phyloP scores from a whole-genome alignment of 2,329 filamentous ascomycete genomes.

The Aureobasidium lini region DNA sequence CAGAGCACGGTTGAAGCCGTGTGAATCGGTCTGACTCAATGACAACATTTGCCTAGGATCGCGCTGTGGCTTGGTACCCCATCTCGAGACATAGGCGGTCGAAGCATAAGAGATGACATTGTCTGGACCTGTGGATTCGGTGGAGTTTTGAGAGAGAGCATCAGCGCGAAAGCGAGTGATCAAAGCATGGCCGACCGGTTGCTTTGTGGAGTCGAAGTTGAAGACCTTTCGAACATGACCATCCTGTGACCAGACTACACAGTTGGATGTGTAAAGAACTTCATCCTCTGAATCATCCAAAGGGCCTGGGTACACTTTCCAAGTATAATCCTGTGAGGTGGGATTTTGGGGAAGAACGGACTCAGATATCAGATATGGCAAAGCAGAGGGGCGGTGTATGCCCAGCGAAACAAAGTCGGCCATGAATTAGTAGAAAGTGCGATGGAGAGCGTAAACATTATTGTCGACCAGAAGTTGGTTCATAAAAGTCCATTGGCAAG shows the following conservation, averaged over 20 bases:
- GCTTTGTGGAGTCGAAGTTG: conserved; percentile 78
- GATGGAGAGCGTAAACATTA: not conserved
- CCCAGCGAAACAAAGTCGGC: conserved; percentile 85
- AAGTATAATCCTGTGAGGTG: conserved; percentile 60
- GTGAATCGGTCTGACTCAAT: not conserved
- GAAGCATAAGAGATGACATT: not conserved
- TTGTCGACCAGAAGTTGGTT: not conserved
- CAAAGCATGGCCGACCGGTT: conserved; percentile 76
- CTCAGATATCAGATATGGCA: conserved; percentile 77
- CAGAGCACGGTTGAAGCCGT: conserved; percentile 46
- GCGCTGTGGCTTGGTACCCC: conserved; percentile 1
- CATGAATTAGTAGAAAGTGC: conserved; percentile 48
- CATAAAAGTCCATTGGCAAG: not conserved
- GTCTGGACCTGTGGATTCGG: not conserved
- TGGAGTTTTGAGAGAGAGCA: not conserved
- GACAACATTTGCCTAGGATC: not conserved
- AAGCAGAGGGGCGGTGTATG: conserved; percentile 76
- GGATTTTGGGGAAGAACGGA: conserved; percentile 64
- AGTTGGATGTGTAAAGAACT: conserved; percentile 64
- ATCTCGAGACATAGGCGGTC: not conserved
- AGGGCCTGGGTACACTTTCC: conserved; percentile 56
- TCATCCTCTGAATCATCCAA: conserved; percentile 61
- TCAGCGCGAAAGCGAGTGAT: conserved; percentile 62
- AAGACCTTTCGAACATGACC: conserved; percentile 79
- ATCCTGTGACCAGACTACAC: conserved; percentile 84